Conservation (phyloP, 78 protist species). For the Tieghemostelium lacteum region DNA sequence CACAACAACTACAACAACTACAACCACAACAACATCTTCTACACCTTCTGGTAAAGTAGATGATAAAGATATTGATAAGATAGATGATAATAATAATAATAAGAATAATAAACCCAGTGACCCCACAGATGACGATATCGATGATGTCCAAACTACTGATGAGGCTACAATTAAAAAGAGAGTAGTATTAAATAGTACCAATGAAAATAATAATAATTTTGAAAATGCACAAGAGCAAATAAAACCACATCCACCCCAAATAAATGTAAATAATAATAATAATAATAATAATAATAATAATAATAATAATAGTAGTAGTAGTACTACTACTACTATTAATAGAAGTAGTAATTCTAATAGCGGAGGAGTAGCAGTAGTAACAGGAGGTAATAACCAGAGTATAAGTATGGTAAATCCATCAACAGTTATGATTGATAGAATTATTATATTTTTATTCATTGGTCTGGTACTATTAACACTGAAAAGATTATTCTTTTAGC, state of each 20-base stretch:
- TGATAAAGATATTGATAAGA: background rate
- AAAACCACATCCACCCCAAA: background rate
- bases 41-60: background rate
- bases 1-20: background rate
- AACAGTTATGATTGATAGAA: constrained; percentile 33
- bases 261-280: too few relatives aligned
- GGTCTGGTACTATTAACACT: background rate
- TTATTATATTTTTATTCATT: constrained; percentile 28
- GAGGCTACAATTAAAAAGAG: background rate
- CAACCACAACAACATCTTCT: background rate
- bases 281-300: too few relatives aligned
- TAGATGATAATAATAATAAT: background rate
- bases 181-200: too few relatives aligned
- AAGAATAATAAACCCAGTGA: background rate
- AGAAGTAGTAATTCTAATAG: background rate
- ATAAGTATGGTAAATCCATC: constrained; percentile 9
- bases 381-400: background rate
- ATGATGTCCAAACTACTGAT: background rate
- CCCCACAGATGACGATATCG: background rate
- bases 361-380: background rate
- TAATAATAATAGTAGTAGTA: background rate
- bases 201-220: too few relatives aligned
- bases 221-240: constrained; percentile 1
- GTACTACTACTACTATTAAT: background rate
- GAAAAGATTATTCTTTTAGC: constrained; percentile 33